Evolutionary conservation across 2,329 filamentous ascomycete genomes (phyloP), one percentile per base, ranked within the genome.

Genomic region (Penicillium psychrosexuale): DNA sequence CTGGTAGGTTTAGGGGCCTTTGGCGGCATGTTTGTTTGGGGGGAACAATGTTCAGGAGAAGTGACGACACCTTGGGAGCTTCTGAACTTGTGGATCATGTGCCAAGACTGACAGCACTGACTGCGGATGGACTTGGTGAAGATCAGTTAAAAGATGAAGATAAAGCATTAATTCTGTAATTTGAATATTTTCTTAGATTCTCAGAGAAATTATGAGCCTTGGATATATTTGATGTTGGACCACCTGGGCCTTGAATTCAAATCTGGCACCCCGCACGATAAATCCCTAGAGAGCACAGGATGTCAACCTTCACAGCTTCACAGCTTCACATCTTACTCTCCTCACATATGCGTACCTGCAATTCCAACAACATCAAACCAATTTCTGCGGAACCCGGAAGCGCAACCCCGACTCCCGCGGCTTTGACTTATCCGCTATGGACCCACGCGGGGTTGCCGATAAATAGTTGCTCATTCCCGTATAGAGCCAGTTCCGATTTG

Each of bases 1-100:
- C 71, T 77, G 8, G 77, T 79, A 6, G 74, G 72, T 65, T 75
- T 74, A 12, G 64, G 56, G 55, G 53, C 61, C 62, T 75, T 75
- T 12, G 71, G 68, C 49, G 67, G 67, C 72, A 73, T 75, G 54
- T 46, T 45, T 56, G 47, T 58, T 44, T 50, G 40, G 15, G 19
- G 47, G 15, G n/a, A 50, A 38, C 28, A 50, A 51, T 51, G 53
- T 54, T 65, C 51, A 64, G 51, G 58, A 61, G 61, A 59, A 55
- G 60, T 65, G 63, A 65, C 63, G 63, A 64, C 63, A 65, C 63
- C 28, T 55, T 60, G 51, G 51, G 56, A 63, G 61, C 62, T 64
- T 34, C 60, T 54, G 40, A 56, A 54, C 30, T 40, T 53, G 60
- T 64, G 62, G 62, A 60, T 45, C 48, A 46, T 17, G 45, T 54